phyloP scores from a whole-genome alignment of 2,329 filamentous ascomycete species.

The Fusarium sp. region DNA sequence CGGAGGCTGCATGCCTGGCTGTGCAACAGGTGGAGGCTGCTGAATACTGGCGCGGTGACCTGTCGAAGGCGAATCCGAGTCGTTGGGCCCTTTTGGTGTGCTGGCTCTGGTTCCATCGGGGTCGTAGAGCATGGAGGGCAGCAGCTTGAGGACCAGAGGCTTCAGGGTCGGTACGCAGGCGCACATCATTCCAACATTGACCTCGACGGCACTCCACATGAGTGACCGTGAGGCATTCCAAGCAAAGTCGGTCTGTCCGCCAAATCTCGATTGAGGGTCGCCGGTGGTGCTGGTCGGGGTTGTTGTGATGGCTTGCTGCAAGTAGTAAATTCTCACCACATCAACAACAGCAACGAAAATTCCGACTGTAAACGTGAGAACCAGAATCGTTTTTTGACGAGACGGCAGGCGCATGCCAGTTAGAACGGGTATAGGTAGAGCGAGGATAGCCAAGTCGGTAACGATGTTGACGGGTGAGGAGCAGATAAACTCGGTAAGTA shows the following conservation, averaged over 20 bases:
- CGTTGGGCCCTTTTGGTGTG: constrained; percentile 50
- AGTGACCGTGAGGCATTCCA: constrained; percentile 88
- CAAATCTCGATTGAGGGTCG: constrained; percentile 63
- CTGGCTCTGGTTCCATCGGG: constrained; percentile 60
- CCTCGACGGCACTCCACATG: constrained; percentile 95
- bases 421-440: constrained; percentile 89
- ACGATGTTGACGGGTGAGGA: constrained; percentile 93
- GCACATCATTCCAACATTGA: constrained; percentile 91
- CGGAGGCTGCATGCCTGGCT: constrained; percentile 36
- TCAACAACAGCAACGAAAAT: constrained; percentile 91
- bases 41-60: constrained; percentile 45
- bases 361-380: constrained; percentile 88
- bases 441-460: constrained; percentile 89
- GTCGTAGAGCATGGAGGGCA: constrained; percentile 71
- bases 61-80: constrained; percentile 51
- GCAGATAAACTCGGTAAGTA: constrained; percentile 75
- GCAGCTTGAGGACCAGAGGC: constrained; percentile 79
- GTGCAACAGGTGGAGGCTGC: constrained; percentile 46
- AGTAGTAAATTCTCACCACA: constrained; percentile 89
- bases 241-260: constrained; percentile 68
- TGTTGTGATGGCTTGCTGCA: constrained; percentile 78
- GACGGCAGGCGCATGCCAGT: constrained; percentile 87
- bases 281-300: constrained; percentile 57
- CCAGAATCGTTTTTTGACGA: constrained; percentile 89
- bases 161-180: constrained; percentile 95